Percentiles rank a stretch among this genome's conserved stretches.
Evolutionary conservation across 768 basidiomycete genomes (phyloP).

Genomic region (Leucocoprinus sp.): DNA sequence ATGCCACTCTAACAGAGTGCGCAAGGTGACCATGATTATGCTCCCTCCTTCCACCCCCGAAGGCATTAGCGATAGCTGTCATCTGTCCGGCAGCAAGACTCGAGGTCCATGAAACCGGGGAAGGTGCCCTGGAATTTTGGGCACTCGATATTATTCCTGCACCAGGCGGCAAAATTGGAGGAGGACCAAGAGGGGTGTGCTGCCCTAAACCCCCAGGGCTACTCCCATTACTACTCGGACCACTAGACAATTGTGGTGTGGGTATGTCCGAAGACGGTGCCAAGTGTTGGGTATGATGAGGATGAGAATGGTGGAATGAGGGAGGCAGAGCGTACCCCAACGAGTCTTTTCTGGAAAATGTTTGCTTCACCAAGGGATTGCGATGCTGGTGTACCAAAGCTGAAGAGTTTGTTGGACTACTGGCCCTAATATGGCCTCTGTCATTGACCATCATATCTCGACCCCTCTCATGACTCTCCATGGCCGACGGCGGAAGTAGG

Average conservation of each 20-base stretch:
- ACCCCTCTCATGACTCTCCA: conserved; percentile 5
- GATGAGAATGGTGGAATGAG: conserved; percentile 6
- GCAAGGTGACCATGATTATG: conserved; percentile 59
- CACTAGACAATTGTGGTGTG: conserved; percentile 58
- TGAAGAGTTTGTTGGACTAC: conserved; percentile 13
- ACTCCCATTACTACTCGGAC: conserved; percentile 56
- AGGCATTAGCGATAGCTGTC: conserved; percentile 17
- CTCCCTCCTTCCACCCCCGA: conserved; percentile 15
- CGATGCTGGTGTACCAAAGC: conserved; percentile 4
- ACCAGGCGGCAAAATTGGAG: conserved; percentile 14
- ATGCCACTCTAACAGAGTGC: conserved; percentile 79
- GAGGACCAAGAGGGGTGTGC: conserved; percentile 14
- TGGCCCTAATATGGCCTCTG: conserved; percentile 7
- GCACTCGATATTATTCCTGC: conserved; percentile 25
- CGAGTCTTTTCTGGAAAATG: conserved; percentile 1
- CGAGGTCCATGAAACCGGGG: conserved; percentile 38
- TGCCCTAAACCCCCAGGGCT: conserved; percentile 49
- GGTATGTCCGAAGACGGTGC: conserved; percentile 27
- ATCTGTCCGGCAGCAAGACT: conserved; percentile 17
- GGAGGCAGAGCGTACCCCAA: conserved; percentile 9
- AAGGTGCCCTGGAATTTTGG: conserved; percentile 52
- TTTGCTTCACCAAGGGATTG: conserved; percentile 3
- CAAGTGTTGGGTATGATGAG: conserved; percentile 10
- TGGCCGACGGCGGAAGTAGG: conserved; percentile 43
- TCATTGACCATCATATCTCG: conserved; percentile 9